Percentiles rank a stretch among this genome's conserved stretches.
Evolutionary conservation across 352 stramenopile species (phyloP).

Genomic region (Peronospora tabacina): DNA sequence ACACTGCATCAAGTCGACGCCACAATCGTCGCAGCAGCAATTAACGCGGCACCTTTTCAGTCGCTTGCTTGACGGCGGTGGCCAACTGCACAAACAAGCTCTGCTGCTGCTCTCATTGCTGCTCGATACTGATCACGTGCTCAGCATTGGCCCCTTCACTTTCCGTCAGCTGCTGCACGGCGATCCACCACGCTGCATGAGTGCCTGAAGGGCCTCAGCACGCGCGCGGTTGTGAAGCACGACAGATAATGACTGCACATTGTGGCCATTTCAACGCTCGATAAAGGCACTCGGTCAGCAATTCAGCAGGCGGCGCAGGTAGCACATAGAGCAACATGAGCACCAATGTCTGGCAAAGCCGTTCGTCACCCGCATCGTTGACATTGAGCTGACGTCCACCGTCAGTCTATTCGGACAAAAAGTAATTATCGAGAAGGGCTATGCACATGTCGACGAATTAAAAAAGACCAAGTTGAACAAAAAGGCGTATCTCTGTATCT

Average conservation of each 20-base stretch:
- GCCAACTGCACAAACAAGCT: constrained; percentile 64
- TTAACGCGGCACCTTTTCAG: constrained; percentile 20
- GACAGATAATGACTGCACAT: constrained; percentile 47
- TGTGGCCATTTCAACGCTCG: constrained; percentile 50
- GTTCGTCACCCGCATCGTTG: constrained; percentile 43
- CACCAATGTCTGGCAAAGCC: constrained; percentile 71
- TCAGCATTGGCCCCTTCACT: constrained; percentile 16
- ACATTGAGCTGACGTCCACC: constrained; percentile 23
- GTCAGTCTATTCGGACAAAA: constrained; percentile 44
- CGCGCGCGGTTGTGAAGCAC: constrained; percentile 71
- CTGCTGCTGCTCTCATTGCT: constrained; percentile 57
- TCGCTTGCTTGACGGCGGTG: constrained; percentile 68
- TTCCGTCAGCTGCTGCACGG: constrained; percentile 43
- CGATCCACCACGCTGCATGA: constrained; percentile 59
- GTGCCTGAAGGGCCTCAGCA: constrained; percentile 60
- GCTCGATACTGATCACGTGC: constrained; percentile 34
- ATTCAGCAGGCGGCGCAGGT: constrained; percentile 48
- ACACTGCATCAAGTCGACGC: constrained; percentile 4
- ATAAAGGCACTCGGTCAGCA: constrained; percentile 59
- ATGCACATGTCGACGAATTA: too few species aligned
- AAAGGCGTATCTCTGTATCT: too few species aligned
- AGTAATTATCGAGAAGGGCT: constrained; percentile 49
- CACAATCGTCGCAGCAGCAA: constrained; percentile 11
- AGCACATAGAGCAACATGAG: constrained; percentile 75
- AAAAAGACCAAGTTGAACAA: too few species aligned